Percentiles rank a stretch among this genome's conserved stretches.
Evolutionary conservation across 768 basidiomycete genomes (phyloP).

Genomic region (Leccinellum luteum): DNA sequence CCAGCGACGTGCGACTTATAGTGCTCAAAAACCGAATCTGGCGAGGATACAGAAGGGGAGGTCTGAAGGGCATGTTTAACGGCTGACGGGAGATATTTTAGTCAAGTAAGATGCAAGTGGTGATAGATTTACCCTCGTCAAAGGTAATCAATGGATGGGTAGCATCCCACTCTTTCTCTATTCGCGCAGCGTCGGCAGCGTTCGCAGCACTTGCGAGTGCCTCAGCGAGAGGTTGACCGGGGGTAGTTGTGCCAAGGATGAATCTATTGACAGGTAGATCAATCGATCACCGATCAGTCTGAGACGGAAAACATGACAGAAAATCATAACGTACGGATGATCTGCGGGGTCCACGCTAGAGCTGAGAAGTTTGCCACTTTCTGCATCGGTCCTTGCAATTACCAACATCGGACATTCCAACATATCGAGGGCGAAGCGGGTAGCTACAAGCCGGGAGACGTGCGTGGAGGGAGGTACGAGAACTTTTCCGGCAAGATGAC

Average conservation of each 20-base stretch:
- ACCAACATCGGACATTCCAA: constrained; percentile 84
- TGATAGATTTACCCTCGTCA: constrained; percentile 60
- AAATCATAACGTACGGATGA: constrained; percentile 47
- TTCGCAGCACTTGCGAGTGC: constrained; percentile 62
- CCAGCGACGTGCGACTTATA: constrained; percentile 59
- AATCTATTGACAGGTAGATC: constrained; percentile 40
- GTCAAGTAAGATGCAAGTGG: constrained; percentile 43
- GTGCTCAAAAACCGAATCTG: constrained; percentile 47
- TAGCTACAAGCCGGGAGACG: constrained; percentile 76
- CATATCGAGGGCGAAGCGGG: constrained; percentile 89
- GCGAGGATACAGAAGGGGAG: constrained; percentile 23
- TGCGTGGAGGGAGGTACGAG: constrained; percentile 89
- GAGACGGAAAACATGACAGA: constrained; percentile 4
- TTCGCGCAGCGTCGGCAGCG: constrained; percentile 64
- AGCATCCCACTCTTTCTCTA: constrained; percentile 77
- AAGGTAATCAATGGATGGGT: constrained; percentile 75
- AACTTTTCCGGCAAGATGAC: constrained; percentile 89
- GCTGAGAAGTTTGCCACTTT: constrained; percentile 80
- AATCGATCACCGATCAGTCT: constrained; percentile 5
- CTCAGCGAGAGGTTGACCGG: constrained; percentile 59
- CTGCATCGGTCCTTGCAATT: constrained; percentile 91
- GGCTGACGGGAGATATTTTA: constrained; percentile 15
- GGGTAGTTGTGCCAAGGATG: constrained; percentile 59
- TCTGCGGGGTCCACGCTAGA: constrained; percentile 81
- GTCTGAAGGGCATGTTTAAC: constrained; percentile 21